Percentiles rank a stretch among this genome's conserved stretches.
phyloP scores from a whole-genome alignment of 169 alveolate genomes.

The Plasmodium reichenowi region DNA sequence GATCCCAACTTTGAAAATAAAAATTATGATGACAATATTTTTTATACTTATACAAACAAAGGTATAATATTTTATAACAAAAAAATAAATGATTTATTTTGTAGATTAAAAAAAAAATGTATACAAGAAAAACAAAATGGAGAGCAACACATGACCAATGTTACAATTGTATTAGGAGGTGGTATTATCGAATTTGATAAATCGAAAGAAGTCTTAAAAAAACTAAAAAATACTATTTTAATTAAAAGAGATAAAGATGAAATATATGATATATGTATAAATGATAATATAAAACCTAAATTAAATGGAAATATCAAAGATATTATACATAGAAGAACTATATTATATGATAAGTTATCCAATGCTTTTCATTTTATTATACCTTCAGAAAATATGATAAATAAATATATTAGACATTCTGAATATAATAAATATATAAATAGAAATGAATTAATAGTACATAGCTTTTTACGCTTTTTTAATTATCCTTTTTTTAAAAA shows the following conservation, averaged over 20 bases:
- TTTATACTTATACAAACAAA: not conserved
- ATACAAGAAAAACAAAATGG: not conserved
- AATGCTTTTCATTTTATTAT: constrained; percentile 46
- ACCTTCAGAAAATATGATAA: constrained; percentile 20
- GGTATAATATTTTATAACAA: constrained; percentile 36
- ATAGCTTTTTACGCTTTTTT: constrained; percentile 33
- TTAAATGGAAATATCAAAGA: constrained; percentile 23
- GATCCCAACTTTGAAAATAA: too few relatives aligned
- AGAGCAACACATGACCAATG: not conserved
- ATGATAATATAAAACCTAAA: constrained; percentile 43
- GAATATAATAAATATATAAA: not conserved
- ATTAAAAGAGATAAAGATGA: constrained; percentile 23
- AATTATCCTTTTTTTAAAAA: constrained; percentile 26
- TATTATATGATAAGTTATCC: not conserved
- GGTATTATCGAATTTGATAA: constrained; percentile 46
- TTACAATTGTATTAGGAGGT: constrained; percentile 51
- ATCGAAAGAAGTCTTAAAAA: constrained; percentile 15
- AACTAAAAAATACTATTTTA: constrained; percentile 21
- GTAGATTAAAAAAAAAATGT: not conserved
- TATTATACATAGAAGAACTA: constrained; percentile 22
- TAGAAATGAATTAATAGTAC: constrained; percentile 28
- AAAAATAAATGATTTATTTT: constrained; percentile 23
- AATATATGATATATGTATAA: constrained; percentile 35
- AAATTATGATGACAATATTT: too few relatives aligned
- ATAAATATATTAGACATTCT: not conserved